phyloP scores from a whole-genome alignment of 192 early-diverging fungal genomes.

The Coemansia sp. region DNA sequence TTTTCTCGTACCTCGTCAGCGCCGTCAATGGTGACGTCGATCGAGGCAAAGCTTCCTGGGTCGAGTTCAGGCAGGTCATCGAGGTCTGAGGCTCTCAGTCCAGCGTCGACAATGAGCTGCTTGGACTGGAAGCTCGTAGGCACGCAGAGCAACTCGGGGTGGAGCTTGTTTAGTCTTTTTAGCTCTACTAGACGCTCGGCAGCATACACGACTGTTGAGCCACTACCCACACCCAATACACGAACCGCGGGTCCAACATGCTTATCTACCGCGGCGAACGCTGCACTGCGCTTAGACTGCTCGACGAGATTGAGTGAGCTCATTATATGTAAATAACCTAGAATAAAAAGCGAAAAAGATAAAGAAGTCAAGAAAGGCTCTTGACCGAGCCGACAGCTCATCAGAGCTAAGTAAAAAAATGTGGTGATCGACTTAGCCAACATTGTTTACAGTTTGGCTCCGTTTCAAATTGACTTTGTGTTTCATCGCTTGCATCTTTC shows the following conservation, averaged over 20 bases:
- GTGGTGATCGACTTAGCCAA: not conserved
- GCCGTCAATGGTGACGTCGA: slow-evolving; percentile 91
- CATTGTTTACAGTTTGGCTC: not conserved
- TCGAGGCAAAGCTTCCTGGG: slow-evolving; percentile 25
- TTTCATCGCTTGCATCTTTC: not conserved
- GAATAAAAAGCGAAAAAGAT: not conserved
- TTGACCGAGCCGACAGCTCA: not conserved
- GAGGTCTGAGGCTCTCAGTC: slow-evolving; percentile 75
- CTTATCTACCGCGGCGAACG: slow-evolving; percentile 88
- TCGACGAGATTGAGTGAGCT: slow-evolving; percentile 56
- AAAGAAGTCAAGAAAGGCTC: not conserved
- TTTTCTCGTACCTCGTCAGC: slow-evolving; percentile 71
- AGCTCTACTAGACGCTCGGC: slow-evolving; percentile 78
- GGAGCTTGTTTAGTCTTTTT: slow-evolving; percentile 56
- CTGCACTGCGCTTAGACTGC: slow-evolving; percentile 82
- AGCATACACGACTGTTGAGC: slow-evolving; percentile 87
- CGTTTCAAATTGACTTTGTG: not conserved
- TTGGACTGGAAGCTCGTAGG: slow-evolving; percentile 94
- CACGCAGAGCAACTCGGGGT: slow-evolving; percentile 76
- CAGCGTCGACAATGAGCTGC: slow-evolving; percentile 80
- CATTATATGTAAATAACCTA: not conserved
- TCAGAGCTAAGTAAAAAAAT: not conserved
- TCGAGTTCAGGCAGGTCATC: slow-evolving; percentile 71
- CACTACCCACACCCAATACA: slow-evolving; percentile 87
- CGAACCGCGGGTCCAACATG: slow-evolving; percentile 70